Conservation (phyloP, 495 filamentous ascomycete genomes). For the Talaromyces nanjingensis region DNA sequence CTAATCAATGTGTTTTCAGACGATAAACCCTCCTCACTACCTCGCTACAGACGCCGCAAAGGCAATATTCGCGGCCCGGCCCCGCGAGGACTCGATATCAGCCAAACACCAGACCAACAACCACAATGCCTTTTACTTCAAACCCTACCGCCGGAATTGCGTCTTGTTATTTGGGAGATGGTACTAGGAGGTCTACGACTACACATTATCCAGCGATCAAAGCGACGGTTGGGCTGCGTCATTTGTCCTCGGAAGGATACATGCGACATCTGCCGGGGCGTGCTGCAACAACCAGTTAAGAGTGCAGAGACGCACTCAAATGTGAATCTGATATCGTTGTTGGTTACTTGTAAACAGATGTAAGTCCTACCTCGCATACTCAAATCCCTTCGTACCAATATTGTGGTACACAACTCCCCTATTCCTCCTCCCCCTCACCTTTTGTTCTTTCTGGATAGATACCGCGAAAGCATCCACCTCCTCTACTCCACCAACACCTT, state of each 20-base stretch:
- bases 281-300: slow-evolving; percentile 16
- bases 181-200: slow-evolving; percentile 28
- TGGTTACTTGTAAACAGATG: slow-evolving; percentile 26
- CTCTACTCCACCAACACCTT: slow-evolving; percentile 35
- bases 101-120: slow-evolving; percentile 14
- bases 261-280: slow-evolving; percentile 36
- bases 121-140: slow-evolving; percentile 28
- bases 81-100: background rate
- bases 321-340: slow-evolving; percentile 15
- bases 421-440: background rate
- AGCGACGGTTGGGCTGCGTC: slow-evolving; percentile 30
- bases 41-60: slow-evolving; percentile 13
- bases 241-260: slow-evolving; percentile 22
- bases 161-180: slow-evolving; percentile 39
- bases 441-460: slow-evolving; percentile 15
- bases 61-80: slow-evolving; percentile 5
- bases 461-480: slow-evolving; percentile 31
- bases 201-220: slow-evolving; percentile 34
- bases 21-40: slow-evolving; percentile 31
- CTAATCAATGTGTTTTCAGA: slow-evolving; percentile 15
- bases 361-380: slow-evolving; percentile 11
- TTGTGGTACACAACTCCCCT: background rate
- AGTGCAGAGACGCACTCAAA: slow-evolving; percentile 1
- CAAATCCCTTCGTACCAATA: background rate
- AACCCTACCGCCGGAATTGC: slow-evolving; percentile 38